Evolutionary conservation across 1,139 yeast species (phyloP), one percentile per base, ranked within the genome.

Genomic region (Insectozyma bohioensis): DNA sequence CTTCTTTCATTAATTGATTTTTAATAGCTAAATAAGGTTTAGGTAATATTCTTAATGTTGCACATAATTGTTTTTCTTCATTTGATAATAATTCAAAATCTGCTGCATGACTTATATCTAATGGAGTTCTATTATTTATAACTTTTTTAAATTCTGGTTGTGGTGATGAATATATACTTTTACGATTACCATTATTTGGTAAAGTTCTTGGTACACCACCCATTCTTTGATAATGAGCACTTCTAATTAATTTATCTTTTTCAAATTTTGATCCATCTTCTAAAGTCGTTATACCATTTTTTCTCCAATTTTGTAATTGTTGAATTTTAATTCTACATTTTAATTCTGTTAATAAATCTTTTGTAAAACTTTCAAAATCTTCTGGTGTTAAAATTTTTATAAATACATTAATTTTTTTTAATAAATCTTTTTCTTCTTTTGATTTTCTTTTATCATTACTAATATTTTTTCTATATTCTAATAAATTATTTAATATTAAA

Each of bases 1-100:
- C 78, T 53, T 90, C 97, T 47, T 94, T 77, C 69, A 92, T 87
- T 37, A 92, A 61, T n/a, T 88, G 81, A 54, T 87, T 95, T 54
- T 92, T 92, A 44, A 92, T 86, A 2, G 95, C 95, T 43, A 94
- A 65, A 52, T 90, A 92, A 2, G 97, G 95, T 54, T 92, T 92
- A 9, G 99, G 98, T 40, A 85, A 62, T 9, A 94, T 82, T 44
- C 95, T 78, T 42, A 92, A 67, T 31, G 81, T 85, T 4, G 90
- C 73, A 61, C 98, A 94, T 28, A 94, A 61, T 39, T 78, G 80
- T 54, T 84, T 92, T 55, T 92, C 99, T 42, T 85, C 96, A 16
- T 80, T 77, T 2, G 95, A 83, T 35, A 92, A 63, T 36, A 92
- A 63, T 31, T 86, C 90, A 43, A 75, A 85, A 54, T 92, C 97